A percentile compares a stretch with the other conserved stretches of the same genome.
Evolutionary conservation across 495 filamentous ascomycete species (phyloP).

Genomic region (Neohortaea acidophila): DNA sequence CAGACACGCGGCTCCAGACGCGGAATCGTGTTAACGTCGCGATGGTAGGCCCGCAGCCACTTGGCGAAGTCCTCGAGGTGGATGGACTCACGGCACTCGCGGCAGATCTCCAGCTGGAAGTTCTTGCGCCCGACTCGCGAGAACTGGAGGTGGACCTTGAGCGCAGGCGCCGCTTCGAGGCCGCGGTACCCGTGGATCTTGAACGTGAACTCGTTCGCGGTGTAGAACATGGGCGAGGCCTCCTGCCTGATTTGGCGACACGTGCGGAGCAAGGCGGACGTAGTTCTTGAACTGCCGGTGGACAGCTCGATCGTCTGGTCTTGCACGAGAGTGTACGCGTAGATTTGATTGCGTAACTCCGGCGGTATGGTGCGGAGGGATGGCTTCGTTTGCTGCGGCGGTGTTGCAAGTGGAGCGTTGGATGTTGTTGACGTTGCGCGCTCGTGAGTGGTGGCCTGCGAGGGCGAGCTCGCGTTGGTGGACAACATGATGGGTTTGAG

Average conservation of each 20-base stretch:
- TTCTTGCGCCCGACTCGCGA: neutral
- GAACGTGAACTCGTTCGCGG: neutral
- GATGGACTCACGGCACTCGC: neutral
- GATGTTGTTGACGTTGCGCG: too few relatives aligned
- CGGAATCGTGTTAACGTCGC: neutral
- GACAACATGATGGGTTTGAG: too few relatives aligned
- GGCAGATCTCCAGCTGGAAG: neutral
- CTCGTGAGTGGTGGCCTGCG: too few relatives aligned
- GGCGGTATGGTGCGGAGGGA: neutral
- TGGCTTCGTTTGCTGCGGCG: too few relatives aligned
- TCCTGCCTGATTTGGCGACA: neutral
- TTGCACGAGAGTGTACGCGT: neutral
- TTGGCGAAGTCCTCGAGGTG: neutral
- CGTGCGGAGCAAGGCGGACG: neutral
- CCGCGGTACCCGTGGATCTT: neutral
- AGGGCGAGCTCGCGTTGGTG: too few relatives aligned
- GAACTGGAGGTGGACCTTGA: neutral
- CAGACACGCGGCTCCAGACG: neutral
- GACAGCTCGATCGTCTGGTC: neutral
- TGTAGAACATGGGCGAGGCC: neutral
- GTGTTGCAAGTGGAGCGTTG: too few relatives aligned
- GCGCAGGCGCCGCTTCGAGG: neutral
- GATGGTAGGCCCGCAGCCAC: conserved; percentile 1
- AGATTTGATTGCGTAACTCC: conserved; percentile 1
- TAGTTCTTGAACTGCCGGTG: neutral